A percentile compares a stretch with the other conserved stretches of the same genome.
Evolutionary conservation across 129 eudicot species (phyloP).

Genomic region (Artemisia argyi): DNA sequence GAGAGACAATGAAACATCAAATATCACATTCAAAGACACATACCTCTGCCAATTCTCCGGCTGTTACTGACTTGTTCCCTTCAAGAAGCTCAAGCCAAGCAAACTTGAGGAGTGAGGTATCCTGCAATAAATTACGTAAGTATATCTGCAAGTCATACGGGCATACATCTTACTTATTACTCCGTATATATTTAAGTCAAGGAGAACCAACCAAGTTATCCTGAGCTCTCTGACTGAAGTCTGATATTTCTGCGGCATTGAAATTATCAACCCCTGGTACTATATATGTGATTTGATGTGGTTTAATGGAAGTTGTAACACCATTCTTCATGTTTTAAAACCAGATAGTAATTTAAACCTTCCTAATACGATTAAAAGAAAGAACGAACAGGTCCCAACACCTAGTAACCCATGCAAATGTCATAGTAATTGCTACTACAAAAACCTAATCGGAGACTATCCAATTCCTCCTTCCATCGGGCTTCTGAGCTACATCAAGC

Average conservation of each 20-base stretch:
- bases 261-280: constrained; percentile 89
- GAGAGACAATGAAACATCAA: constrained; percentile 29
- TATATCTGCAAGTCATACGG: constrained; percentile 13
- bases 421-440: constrained; percentile 33
- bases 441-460: constrained; percentile 93
- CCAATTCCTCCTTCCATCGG: constrained; percentile 98
- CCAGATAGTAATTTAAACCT: constrained; percentile 21
- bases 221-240: constrained; percentile 75
- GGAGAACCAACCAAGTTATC: constrained; percentile 65
- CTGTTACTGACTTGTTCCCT: constrained; percentile 69
- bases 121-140: constrained; percentile 45
- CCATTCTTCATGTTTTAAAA: constrained; percentile 70
- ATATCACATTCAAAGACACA: constrained; percentile 23
- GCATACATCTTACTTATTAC: background rate
- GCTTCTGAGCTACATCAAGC: constrained; percentile 87
- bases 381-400: constrained; percentile 25
- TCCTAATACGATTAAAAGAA: constrained; percentile 20
- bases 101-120: constrained; percentile 88
- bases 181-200: constrained; percentile 16
- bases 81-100: constrained; percentile 99
- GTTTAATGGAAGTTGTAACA: constrained; percentile 74
- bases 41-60: constrained; percentile 95
- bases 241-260: constrained; percentile 55
- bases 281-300: constrained; percentile 86
- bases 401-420: constrained; percentile 44